Conservation (phyloP, 1,284 basidiomycete species). For the Polyporus tsugae region DNA sequence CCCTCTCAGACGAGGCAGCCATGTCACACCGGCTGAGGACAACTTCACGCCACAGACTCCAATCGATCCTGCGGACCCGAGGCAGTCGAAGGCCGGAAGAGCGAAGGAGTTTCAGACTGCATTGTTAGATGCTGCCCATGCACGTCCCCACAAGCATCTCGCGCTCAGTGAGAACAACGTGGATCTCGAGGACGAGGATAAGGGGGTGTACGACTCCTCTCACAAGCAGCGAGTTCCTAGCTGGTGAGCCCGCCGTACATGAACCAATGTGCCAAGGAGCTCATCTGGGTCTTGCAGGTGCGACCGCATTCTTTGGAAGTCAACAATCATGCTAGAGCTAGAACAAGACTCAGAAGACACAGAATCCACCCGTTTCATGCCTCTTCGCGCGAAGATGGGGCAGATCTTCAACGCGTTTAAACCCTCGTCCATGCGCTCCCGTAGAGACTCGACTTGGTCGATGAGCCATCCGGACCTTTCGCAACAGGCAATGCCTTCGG, state of each 20-base stretch:
- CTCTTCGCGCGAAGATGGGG: conserved; percentile 55
- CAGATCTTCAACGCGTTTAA: conserved; percentile 65
- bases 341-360: conserved; percentile 48
- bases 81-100: conserved; percentile 24
- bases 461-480: conserved; percentile 28
- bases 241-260: conserved; percentile 56
- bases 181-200: conserved; percentile 52
- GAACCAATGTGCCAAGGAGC: neutral
- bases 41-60: conserved; percentile 11
- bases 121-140: conserved; percentile 26
- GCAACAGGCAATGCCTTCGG: conserved; percentile 8
- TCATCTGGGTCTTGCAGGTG: conserved; percentile 56
- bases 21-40: conserved; percentile 6
- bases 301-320: conserved; percentile 82
- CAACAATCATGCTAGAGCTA: conserved; percentile 61
- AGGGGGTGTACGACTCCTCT: conserved; percentile 80
- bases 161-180: conserved; percentile 46
- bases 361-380: conserved; percentile 37
- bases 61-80: conserved; percentile 27
- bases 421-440: conserved; percentile 52
- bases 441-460: conserved; percentile 48
- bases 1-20: conserved; percentile 23
- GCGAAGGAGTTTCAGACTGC: conserved; percentile 29
- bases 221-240: conserved; percentile 83
- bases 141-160: conserved; percentile 30